Conservation (phyloP, 202 grass and related monocot genomes). For the Elaeis oleifera region DNA sequence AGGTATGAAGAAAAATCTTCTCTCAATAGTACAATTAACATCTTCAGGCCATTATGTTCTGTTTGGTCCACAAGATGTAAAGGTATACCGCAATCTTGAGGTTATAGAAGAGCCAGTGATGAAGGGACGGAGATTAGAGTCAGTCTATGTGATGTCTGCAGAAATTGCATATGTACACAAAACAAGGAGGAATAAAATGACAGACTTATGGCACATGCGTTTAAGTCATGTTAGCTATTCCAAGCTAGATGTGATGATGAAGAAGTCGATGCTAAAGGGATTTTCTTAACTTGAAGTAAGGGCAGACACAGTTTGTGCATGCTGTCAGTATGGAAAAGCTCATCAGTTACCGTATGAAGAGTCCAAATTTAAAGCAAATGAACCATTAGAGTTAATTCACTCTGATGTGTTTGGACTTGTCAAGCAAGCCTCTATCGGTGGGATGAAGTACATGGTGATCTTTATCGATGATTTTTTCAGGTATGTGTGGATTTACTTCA, state of each 20-base stretch:
- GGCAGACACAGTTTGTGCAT: neutral
- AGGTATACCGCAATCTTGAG: neutral
- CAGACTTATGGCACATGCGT: constrained; percentile 6
- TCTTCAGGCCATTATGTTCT: too few relatives aligned
- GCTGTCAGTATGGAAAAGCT: neutral
- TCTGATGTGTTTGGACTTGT: too few relatives aligned
- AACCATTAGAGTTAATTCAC: too few relatives aligned
- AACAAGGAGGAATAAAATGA: neutral
- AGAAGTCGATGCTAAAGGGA: neutral
- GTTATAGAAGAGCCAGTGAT: neutral
- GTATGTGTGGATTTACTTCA: constrained; percentile 17
- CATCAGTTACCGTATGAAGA: neutral
- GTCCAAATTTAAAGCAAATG: too few relatives aligned
- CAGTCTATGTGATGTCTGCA: constrained; percentile 8
- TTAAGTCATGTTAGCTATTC: constrained; percentile 9
- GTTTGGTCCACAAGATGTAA: constrained; percentile 3
- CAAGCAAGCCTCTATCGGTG: too few relatives aligned
- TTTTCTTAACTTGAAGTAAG: constrained; percentile 8
- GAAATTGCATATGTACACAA: constrained; percentile 13
- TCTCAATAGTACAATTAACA: too few relatives aligned
- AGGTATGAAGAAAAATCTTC: too few relatives aligned
- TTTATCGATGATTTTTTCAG: constrained; percentile 28
- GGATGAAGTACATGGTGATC: neutral
- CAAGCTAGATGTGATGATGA: neutral
- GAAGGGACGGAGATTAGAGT: neutral